Evolutionary conservation across 2,329 filamentous ascomycete genomes (phyloP).

Genomic region (Lasiodiplodia citricola): DNA sequence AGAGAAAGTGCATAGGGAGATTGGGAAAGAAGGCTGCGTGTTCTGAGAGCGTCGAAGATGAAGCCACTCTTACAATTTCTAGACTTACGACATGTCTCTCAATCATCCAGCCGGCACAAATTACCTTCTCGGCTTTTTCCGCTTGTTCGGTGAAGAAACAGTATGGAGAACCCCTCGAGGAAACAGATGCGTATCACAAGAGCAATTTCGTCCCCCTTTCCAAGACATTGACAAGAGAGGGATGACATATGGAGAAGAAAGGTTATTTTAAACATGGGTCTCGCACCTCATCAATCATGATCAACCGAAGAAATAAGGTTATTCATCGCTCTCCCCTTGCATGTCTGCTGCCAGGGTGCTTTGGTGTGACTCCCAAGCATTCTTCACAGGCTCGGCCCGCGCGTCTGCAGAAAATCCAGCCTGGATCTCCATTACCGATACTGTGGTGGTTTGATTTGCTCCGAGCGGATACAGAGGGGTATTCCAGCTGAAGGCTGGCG

Average conservation of each 20-base stretch:
- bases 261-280: background rate
- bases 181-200: background rate
- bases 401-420: background rate
- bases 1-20: background rate
- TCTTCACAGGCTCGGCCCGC: conserved; percentile 3
- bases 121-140: background rate
- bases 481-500: too few species aligned
- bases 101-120: background rate
- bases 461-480: background rate
- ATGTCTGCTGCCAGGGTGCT: background rate
- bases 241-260: background rate
- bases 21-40: background rate
- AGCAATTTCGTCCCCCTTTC: background rate
- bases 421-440: background rate
- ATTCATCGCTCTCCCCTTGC: background rate
- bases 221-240: background rate
- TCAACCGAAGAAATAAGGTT: background rate
- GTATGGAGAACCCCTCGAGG: background rate
- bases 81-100: background rate
- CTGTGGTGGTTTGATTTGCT: background rate
- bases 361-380: background rate
- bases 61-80: background rate
- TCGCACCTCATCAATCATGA: background rate
- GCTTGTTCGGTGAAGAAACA: background rate
- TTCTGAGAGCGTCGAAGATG: too few species aligned